Evolutionary conservation across 257 asterid genomes (phyloP).

Genomic region (Knoxia roxburghii): DNA sequence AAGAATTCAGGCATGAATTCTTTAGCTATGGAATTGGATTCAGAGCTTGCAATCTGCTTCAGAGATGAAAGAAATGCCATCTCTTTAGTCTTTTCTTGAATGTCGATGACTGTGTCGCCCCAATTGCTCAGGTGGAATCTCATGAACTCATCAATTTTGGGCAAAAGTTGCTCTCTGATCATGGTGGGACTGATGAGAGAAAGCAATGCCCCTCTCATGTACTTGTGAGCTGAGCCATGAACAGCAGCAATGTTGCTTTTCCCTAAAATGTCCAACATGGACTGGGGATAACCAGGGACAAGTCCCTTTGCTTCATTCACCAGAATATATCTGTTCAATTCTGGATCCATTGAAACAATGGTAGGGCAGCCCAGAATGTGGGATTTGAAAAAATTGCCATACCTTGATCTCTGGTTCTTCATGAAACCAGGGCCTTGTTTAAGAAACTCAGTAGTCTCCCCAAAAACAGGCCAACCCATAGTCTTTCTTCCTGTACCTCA

Average conservation of each 20-base stretch:
- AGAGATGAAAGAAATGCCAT: conserved; percentile 86
- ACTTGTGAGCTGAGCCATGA: conserved; percentile 53
- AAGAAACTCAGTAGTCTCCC: conserved; percentile 93
- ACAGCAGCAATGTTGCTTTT: conserved; percentile 64
- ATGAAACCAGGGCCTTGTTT: conserved; percentile 91
- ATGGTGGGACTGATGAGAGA: conserved; percentile 51
- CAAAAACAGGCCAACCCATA: conserved; percentile 99
- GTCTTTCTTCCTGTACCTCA: conserved; percentile 74
- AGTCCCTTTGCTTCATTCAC: conserved; percentile 70
- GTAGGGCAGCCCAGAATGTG: conserved; percentile 85
- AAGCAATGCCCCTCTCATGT: conserved; percentile 51
- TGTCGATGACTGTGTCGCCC: conserved; percentile 47
- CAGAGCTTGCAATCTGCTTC: conserved; percentile 81
- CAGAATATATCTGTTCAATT: conserved; percentile 58
- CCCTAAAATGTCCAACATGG: conserved; percentile 84
- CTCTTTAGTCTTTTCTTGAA: conserved; percentile 68
- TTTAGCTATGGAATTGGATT: conserved; percentile 57
- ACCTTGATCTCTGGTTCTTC: conserved; percentile 92
- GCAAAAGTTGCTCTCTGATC: conserved; percentile 43
- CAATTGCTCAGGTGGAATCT: conserved; percentile 45
- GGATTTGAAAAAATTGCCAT: conserved; percentile 72
- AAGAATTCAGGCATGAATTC: conserved; percentile 86
- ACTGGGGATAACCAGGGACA: conserved; percentile 83
- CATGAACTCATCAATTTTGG: conserved; percentile 45
- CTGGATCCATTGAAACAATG: conserved; percentile 79